These are phyloP conservation scores for Flaveria trinervia DNA, from an alignment of 129 eudicot species.

Conservation along the genomic window DNA sequence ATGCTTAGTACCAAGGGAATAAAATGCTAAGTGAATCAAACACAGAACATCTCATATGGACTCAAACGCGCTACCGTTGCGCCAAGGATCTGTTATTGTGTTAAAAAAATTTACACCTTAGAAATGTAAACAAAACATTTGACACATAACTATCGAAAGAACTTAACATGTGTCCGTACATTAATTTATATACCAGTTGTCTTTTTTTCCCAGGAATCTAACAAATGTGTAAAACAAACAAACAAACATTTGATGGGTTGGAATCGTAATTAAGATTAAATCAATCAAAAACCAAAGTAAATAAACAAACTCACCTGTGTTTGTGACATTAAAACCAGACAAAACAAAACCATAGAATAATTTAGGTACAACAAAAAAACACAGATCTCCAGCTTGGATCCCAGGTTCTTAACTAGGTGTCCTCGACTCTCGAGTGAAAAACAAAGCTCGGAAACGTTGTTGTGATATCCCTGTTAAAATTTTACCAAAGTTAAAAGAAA, in stretches of 20 bases:
- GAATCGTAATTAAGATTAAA: slow-evolving; percentile 18
- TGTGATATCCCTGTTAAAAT: slow-evolving; percentile 69
- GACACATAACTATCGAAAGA: too few species aligned
- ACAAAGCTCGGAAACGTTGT: slow-evolving; percentile 97
- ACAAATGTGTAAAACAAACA: slow-evolving; percentile 3
- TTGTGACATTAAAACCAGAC: slow-evolving; percentile 11
- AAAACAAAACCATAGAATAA: slow-evolving; percentile 21
- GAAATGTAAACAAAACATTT: too few species aligned
- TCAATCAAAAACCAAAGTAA: slow-evolving; percentile 22
- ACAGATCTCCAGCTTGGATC: slow-evolving; percentile 3
- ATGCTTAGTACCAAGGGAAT: too few species aligned
- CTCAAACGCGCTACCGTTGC: too few species aligned
- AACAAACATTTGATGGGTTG: slow-evolving; percentile 9
- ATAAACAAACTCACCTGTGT: slow-evolving; percentile 22
- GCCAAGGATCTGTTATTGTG: too few species aligned
- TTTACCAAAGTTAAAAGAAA: not conserved
- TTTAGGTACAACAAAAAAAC: slow-evolving; percentile 17
- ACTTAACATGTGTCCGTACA: too few species aligned
- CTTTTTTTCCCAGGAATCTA: not conserved
- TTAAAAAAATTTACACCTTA: too few species aligned
- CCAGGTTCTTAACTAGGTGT: slow-evolving; percentile 42
- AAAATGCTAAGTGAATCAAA: too few species aligned
- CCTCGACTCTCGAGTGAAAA: slow-evolving; percentile 91
- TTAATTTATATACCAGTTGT: too few species aligned
- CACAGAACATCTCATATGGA: too few species aligned